Percentiles rank a stretch among this genome's conserved stretches.
These are phyloP conservation scores for Suhomyces pyralidae DNA, from an alignment of 805 yeast genomes.

Conservation along the genomic window DNA sequence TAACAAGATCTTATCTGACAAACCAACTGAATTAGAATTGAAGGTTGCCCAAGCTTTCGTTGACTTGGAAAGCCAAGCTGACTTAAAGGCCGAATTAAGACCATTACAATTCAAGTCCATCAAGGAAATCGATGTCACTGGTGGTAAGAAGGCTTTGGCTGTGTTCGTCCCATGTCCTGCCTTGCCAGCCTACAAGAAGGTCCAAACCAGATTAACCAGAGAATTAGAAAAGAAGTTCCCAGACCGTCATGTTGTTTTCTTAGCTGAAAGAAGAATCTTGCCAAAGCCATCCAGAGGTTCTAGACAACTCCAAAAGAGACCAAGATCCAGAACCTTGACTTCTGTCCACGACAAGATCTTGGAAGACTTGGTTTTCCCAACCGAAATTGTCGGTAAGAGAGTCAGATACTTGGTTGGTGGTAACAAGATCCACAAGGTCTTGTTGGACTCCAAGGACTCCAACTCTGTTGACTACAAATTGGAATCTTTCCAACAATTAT, in stretches of 20 bases:
- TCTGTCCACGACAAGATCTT: constrained; percentile 98
- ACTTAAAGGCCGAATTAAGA: constrained; percentile 96
- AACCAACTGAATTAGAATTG: constrained; percentile 98
- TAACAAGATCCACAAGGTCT: constrained; percentile 95
- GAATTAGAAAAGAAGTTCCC: constrained; percentile 99
- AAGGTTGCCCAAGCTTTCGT: constrained; percentile 98
- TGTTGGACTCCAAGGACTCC: constrained; percentile 97
- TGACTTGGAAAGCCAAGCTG: constrained; percentile 95
- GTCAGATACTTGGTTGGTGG: constrained; percentile 99
- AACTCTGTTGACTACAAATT: constrained; percentile 96
- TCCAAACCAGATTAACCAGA: constrained; percentile 95
- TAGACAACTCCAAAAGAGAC: constrained; percentile 96
- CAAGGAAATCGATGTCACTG: constrained; percentile 95
- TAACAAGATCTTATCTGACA: constrained; percentile 89
- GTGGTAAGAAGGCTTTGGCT: constrained; percentile 98
- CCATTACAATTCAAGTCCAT: constrained; percentile 98
- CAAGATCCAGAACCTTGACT: constrained; percentile 98
- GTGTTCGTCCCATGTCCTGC: constrained; percentile 98
- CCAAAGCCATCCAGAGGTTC: constrained; percentile 98
- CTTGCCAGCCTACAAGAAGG: constrained; percentile 90
- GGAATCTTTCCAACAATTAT: constrained; percentile 98
- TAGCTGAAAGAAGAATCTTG: constrained; percentile 98
- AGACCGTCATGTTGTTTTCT: constrained; percentile 98
- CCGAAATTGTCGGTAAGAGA: constrained; percentile 99
- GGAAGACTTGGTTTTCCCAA: constrained; percentile 99